A percentile compares a stretch with the other conserved stretches of the same genome.
Evolutionary conservation across 768 basidiomycete species (phyloP).

Genomic region (Sistotremastrum niveocremeum): DNA sequence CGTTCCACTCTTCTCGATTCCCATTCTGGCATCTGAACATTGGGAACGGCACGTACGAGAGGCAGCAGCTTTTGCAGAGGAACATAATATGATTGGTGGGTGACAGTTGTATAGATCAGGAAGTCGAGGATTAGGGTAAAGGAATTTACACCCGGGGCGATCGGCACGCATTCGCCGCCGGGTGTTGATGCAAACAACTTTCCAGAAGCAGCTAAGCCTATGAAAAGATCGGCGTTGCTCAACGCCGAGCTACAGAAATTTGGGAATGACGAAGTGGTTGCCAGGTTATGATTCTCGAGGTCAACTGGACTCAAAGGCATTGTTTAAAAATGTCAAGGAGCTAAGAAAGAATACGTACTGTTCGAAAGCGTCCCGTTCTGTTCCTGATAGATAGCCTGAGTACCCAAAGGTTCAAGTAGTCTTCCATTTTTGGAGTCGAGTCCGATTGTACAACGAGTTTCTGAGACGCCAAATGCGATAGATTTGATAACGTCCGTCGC

Average conservation of each 20-base stretch:
- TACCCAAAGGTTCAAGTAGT: too few relatives aligned
- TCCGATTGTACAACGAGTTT: too few relatives aligned
- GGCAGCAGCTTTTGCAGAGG: slow-evolving; percentile 29
- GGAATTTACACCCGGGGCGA: slow-evolving; percentile 52
- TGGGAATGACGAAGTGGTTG: slow-evolving; percentile 29
- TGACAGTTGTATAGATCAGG: slow-evolving; percentile 70
- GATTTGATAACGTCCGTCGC: too few relatives aligned
- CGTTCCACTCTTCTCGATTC: slow-evolving; percentile 76
- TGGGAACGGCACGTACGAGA: slow-evolving; percentile 1
- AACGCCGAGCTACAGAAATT: slow-evolving; percentile 42
- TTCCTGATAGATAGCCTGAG: too few relatives aligned
- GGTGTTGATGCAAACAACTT: slow-evolving; percentile 35
- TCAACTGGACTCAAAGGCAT: slow-evolving; percentile 6
- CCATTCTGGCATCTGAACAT: slow-evolving; percentile 25
- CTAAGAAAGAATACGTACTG: too few relatives aligned
- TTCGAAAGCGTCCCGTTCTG: too few relatives aligned
- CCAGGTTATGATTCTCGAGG: slow-evolving; percentile 9
- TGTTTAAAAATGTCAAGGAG: too few relatives aligned
- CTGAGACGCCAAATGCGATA: too few relatives aligned
- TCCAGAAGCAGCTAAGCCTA: slow-evolving; percentile 54
- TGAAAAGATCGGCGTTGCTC: slow-evolving; percentile 22
- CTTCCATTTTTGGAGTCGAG: too few relatives aligned
- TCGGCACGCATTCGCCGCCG: background rate
- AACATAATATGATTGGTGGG: slow-evolving; percentile 70
- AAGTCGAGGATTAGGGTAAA: slow-evolving; percentile 56